Conservation (phyloP, 208 protist species). For the Trichomonas vaginalis region DNA sequence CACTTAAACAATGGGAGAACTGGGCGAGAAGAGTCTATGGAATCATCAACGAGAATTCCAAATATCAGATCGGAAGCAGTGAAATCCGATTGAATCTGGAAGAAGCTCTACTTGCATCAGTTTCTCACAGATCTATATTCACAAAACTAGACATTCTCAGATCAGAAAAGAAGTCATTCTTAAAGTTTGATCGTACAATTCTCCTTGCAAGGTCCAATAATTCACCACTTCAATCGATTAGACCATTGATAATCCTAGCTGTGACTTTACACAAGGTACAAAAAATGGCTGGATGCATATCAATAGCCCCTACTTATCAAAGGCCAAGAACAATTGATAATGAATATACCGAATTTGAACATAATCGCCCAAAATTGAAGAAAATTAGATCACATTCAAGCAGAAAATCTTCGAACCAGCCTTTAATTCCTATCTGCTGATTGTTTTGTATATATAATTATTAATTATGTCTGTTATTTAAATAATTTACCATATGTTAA, state of each 20-base stretch:
- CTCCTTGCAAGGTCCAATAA: neutral
- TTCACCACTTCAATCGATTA: neutral
- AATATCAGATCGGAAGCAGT: neutral
- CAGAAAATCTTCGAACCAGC: neutral
- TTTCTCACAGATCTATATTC: neutral
- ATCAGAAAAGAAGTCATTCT: neutral
- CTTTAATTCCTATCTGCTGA: neutral
- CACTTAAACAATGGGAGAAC: slow-evolving; percentile 2
- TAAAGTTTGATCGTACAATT: neutral
- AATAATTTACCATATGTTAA: neutral
- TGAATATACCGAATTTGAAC: neutral
- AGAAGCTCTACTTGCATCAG: neutral
- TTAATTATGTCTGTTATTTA: neutral
- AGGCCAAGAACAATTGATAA: neutral
- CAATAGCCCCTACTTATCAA: neutral
- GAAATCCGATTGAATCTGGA: neutral
- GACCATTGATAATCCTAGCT: neutral
- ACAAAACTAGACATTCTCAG: neutral
- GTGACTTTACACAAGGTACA: neutral
- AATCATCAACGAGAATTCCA: neutral
- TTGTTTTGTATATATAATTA: neutral
- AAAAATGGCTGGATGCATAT: neutral
- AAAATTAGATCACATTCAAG: neutral
- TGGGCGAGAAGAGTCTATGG: neutral
- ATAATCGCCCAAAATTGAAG: neutral